phyloP scores from a whole-genome alignment of 1,284 basidiomycete genomes.

The Rhodotorula sp. region DNA sequence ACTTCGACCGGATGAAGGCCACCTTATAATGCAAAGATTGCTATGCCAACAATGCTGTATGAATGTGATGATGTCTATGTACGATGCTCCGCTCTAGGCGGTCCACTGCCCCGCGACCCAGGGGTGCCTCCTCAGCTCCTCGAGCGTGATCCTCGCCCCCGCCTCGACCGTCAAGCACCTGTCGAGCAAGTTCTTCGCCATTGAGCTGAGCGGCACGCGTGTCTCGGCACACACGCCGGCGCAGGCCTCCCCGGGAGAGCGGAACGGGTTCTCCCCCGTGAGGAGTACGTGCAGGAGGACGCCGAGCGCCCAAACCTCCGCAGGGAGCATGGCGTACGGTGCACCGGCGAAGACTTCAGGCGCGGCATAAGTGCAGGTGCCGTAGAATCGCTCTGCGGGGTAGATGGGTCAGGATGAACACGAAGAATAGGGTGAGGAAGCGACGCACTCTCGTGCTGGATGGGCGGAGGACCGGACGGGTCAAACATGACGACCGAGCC shows the following conservation, averaged over 20 bases:
- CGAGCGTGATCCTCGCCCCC: constrained; percentile 44
- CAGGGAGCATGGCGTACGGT: constrained; percentile 65
- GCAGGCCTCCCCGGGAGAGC: constrained; percentile 66
- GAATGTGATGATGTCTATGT: neutral
- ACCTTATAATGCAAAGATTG: neutral
- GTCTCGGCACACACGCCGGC: constrained; percentile 53
- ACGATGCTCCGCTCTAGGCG: neutral
- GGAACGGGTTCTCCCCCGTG: constrained; percentile 79
- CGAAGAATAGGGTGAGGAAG: constrained; percentile 28
- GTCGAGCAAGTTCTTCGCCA: constrained; percentile 44
- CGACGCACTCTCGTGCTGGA: constrained; percentile 18
- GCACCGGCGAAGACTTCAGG: constrained; percentile 75
- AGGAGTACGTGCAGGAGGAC: constrained; percentile 81
- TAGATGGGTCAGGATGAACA: constrained; percentile 44
- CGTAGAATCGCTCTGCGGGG: constrained; percentile 62
- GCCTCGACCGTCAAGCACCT: constrained; percentile 47
- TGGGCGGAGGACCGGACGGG: constrained; percentile 48
- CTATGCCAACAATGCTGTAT: neutral
- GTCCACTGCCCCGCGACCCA: constrained; percentile 43
- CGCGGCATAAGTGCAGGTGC: constrained; percentile 68
- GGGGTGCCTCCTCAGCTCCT: constrained; percentile 45
- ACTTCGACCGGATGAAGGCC: neutral
- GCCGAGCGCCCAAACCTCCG: constrained; percentile 87
- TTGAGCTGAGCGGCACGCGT: constrained; percentile 35
- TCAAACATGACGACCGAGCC: constrained; percentile 79